Conservation (phyloP, 75 land plant genomes). For the Pinus albicaulis region DNA sequence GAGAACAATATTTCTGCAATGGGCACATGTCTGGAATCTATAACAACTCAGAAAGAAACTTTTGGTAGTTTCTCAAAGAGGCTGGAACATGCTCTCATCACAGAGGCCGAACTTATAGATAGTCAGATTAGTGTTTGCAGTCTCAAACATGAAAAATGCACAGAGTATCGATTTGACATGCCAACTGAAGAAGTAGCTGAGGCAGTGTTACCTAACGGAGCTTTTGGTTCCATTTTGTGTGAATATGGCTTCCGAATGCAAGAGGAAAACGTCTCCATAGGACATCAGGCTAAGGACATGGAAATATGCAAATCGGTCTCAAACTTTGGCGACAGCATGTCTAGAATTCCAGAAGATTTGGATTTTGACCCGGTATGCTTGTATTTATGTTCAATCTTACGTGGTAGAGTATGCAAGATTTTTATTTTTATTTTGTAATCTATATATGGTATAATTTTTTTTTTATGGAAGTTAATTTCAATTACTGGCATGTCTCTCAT, state of each 20-base stretch:
- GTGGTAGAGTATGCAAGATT: background rate
- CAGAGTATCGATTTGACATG: background rate
- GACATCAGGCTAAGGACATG: background rate
- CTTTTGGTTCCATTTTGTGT: background rate
- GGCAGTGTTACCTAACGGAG: background rate
- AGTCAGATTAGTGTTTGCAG: constrained; percentile 2
- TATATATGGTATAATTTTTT: background rate
- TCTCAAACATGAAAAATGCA: background rate
- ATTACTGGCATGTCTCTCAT: background rate
- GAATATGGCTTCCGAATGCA: background rate
- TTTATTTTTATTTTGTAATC: background rate
- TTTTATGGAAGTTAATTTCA: background rate
- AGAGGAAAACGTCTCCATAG: background rate
- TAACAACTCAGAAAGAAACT: no score
- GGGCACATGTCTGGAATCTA: no score
- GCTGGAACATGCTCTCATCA: no score
- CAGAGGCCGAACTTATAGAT: background rate
- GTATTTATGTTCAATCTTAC: background rate
- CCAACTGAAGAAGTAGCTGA: background rate
- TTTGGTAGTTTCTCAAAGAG: no score
- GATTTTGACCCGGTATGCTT: constrained; percentile 4
- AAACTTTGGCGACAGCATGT: background rate
- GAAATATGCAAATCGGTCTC: background rate
- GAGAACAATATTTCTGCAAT: background rate
- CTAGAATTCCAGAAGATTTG: background rate